phyloP scores from a whole-genome alignment of 202 grass and related monocot species.

The Brachypodium distachyon region DNA sequence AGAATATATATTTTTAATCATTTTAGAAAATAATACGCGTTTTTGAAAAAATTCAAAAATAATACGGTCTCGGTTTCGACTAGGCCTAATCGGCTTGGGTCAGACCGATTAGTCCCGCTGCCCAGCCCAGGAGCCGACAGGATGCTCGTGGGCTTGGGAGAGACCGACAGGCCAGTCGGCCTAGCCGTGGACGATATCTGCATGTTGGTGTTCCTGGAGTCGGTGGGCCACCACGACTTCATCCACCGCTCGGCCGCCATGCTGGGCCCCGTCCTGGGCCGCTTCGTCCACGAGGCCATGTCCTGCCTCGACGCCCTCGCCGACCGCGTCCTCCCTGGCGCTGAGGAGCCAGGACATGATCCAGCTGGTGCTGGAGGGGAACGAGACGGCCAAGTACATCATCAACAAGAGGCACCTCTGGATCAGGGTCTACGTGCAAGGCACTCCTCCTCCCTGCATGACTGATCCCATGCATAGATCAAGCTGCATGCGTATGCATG shows the following conservation, averaged over 20 bases:
- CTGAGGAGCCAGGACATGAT: conserved; percentile 44
- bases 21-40: too few relatives aligned
- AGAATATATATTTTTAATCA: too few relatives aligned
- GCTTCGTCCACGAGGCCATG: conserved; percentile 44
- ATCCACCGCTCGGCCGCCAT: conserved; percentile 24
- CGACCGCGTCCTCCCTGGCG: background rate
- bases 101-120: too few relatives aligned
- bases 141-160: too few relatives aligned
- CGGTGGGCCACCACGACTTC: conserved; percentile 41
- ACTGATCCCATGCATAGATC: too few relatives aligned
- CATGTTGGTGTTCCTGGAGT: too few relatives aligned
- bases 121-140: too few relatives aligned
- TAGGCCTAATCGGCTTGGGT: too few relatives aligned
- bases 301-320: conserved; percentile 46
- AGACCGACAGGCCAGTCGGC: too few relatives aligned
- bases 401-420: conserved; percentile 72
- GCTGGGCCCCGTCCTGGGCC: conserved; percentile 26
- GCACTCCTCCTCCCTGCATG: background rate
- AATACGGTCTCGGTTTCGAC: too few relatives aligned
- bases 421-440: conserved; percentile 54
- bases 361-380: conserved; percentile 34
- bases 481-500: background rate
- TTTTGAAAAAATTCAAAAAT: too few relatives aligned
- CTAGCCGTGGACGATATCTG: too few relatives aligned
- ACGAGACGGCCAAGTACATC: conserved; percentile 45